Evolutionary conservation across 2,329 filamentous ascomycete species (phyloP), one percentile per base, ranked within the genome.

Genomic region (Aureobasidium sp.): DNA sequence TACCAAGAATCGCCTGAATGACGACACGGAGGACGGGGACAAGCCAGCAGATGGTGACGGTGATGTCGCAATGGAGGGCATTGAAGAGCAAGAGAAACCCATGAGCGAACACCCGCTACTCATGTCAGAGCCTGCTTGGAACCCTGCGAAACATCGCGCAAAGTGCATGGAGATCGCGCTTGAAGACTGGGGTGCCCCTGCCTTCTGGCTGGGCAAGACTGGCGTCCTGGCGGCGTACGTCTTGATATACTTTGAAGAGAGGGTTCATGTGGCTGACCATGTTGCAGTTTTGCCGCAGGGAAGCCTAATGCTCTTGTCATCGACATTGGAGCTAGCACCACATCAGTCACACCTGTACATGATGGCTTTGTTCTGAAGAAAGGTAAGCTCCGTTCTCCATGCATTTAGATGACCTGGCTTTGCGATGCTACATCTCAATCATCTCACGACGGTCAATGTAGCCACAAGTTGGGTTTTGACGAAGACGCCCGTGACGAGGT

Each of bases 151-250:
- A 74, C 82, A 86, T 56, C 80, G 94, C 56, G 93, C 98, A 73
- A 95, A 93, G 79, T 85, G 86, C 35, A 91, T 96, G 63, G 93
- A 98, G 73, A 83, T 97, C 58, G 90, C 89, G 56, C 96, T 98
- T 85, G 93, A 98, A 76, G 88, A 83, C 65, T 98, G 93, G 90
- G 90, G 89, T 24, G 86, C 86, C 53, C 93, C 93, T 16, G 93
- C 93, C 4, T 97, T 96, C 70, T 98, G 91, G 79, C 76, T 97
- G 57, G 88, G 88, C 58, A 84, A 88, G 64, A 94, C 84, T 50
- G 90, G 91, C 22, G 90, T 96, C 38, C 79, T 96, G 66, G 84
- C 91, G 52, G 87, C 90, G 71, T 79, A 72, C 56, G 75, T 74
- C 44, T 53, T 39, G 41, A 42, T 17, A 4, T 37, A 8, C 4